These are phyloP conservation scores for Martensiomyces pterosporus DNA, from an alignment of 192 early-diverging fungal genomes.

Conservation along the genomic window DNA sequence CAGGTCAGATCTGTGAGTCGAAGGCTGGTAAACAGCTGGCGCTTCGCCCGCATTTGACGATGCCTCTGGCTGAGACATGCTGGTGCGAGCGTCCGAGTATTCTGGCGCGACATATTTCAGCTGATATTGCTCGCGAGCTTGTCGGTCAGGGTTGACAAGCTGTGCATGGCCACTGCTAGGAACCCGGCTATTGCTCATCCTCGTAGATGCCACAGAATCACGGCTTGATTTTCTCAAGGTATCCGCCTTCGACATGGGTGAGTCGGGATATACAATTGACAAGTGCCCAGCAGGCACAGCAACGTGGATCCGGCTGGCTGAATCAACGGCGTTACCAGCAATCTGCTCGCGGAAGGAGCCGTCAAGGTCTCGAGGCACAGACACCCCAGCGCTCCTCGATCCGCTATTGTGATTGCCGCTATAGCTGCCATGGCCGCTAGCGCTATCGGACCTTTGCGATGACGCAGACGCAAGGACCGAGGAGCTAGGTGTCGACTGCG, in stretches of 20 bases:
- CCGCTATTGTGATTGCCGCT: background rate
- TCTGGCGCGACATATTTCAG: no score
- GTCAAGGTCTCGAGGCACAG: no score
- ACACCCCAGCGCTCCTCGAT: no score
- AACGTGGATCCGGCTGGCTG: slow-evolving; percentile 29
- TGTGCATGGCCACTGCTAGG: slow-evolving; percentile 37
- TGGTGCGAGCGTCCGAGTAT: no score
- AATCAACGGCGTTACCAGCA: background rate
- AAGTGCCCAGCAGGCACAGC: slow-evolving; percentile 40
- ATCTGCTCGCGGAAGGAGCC: background rate
- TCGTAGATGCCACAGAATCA: slow-evolving; percentile 17
- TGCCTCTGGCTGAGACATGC: no score
- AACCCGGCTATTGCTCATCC: no score
- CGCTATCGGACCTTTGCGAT: background rate
- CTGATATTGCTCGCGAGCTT: no score
- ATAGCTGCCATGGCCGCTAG: slow-evolving; percentile 2
- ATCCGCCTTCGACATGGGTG: slow-evolving; percentile 49
- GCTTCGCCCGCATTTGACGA: no score
- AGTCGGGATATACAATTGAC: slow-evolving; percentile 49
- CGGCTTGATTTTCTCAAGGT: slow-evolving; percentile 33
- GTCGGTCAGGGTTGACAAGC: slow-evolving; percentile 37
- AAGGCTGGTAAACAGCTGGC: slow-evolving; percentile 1
- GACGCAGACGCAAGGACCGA: slow-evolving; percentile 1
- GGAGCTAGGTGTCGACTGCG: no score
- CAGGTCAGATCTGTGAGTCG: slow-evolving; percentile 21